Base-by-base conservation (phyloP, 2,329 filamentous ascomycete species). In the Fusarium udum region DNA sequence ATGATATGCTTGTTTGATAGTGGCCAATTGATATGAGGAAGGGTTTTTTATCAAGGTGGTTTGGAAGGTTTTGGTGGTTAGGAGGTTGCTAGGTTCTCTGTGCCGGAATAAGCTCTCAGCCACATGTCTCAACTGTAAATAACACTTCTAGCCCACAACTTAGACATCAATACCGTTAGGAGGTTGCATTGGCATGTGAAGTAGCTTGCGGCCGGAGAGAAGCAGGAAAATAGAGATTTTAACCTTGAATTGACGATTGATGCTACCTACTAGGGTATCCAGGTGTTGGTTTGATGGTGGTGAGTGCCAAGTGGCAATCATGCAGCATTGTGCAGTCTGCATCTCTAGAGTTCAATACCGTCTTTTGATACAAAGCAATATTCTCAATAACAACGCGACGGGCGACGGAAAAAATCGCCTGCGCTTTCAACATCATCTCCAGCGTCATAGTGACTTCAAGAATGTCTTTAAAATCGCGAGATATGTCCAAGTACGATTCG, bases 1-100 rank as follows among this genome's bases (percentile, higher is more conserved):
- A 28, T 26, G 64, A 36, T 37, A 61, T 45, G 39, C 34, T 26
- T 61, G 37, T 28, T 36, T 56, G 60, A 71, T 71, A 71, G 43
- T 43, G 48, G 43, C 55, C 42, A 64, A 57, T 13, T 36, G 36
- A 20, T 14, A 32, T n/a, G n/a, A n/a, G 51, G 16, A 15, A 22
- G 6, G 49, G n/a, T 8, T 48, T 48, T 45, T 40, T 48, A 32
- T 55, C 49, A 37, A 7, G 12, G 4, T 14, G 18, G 2, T 24
- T 16, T 32, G 15, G 31, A 8, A 7, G 31, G 15, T n/a, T 43
- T 57, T 34, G 34, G 31, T 26, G 15, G 32, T 20, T 48, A 32
- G 36, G 24, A 28, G 22, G 49, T 22, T 39, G 20, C 36, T n/a
- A n/a, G n/a, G n/a, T n/a, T n/a, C n/a, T n/a, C n/a, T n/a, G n/a